Evolutionary conservation across 176 grass and related monocot genomes (phyloP), one percentile per base, ranked within the genome.

Genomic region (Raddia distichophylla): DNA sequence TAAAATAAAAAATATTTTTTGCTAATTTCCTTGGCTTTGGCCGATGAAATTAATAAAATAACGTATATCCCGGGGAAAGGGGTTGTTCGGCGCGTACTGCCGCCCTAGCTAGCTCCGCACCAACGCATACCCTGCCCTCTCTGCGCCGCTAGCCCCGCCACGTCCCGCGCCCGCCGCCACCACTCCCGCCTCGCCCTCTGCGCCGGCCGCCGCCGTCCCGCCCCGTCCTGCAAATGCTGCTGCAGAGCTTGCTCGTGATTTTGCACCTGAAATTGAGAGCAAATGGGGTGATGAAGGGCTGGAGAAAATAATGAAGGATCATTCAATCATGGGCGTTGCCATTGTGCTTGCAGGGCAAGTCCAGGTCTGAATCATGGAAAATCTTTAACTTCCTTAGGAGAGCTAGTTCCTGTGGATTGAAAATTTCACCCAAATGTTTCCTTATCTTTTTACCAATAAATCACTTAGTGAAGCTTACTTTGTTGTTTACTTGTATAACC

Each of bases 281-380:
- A 98, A 90, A 91, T 98, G 92, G 92, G 95, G 95, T 67, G 95
- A 98, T 35, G 84, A 76, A 0, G 95, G 95, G 2, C 79, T 98
- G 47, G 92, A 95, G 69, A 92, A 98, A 68, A 98, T 98, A 73
- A 90, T 98, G 62, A 74, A 65, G 60, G 92, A 98, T 67, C 52
- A 1, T 71, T 91, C 90, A 35, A 95, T 98, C 60, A 20, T 82
- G 16, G 95, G 86, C 47, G 95, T 98, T 50, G 95, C 86, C 32
- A 71, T 95, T 59, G 90, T 98, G 82, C 92, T 98, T 68, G 86
- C 92, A 72, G 92, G 90, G 10, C 92, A 95, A 93, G 90, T 95
- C 69, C 95, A 98, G 95, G 92, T 98, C 75, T 60, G 82, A 40
- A 8, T 60, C 78, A 76, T 53, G 1, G 12, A 82, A 58, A 60